A percentile compares a stretch with the other conserved stretches of the same genome.
Evolutionary conservation across 345 rosid species (phyloP).

Genomic region (Angophora floribunda): DNA sequence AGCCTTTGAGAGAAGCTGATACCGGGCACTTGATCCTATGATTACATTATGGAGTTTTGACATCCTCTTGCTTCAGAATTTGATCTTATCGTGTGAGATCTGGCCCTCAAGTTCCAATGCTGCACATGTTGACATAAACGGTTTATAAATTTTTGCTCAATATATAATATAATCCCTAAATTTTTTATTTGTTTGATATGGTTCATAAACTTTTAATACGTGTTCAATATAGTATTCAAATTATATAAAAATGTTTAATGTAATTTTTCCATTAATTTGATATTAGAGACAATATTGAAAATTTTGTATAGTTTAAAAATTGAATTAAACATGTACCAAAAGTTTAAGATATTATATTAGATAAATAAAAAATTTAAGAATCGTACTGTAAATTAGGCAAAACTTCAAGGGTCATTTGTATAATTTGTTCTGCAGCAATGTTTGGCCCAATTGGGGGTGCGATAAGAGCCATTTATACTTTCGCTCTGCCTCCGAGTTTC

Average conservation of each 20-base stretch:
- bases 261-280: too few relatives aligned
- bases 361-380: too few relatives aligned
- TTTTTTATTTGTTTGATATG: too few relatives aligned
- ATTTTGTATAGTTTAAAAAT: too few relatives aligned
- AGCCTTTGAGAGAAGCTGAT: neutral
- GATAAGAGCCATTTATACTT: neutral
- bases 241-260: accelerated
- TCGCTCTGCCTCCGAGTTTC: neutral
- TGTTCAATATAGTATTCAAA: accelerated
- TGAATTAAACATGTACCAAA: too few relatives aligned
- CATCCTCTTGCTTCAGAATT: accelerated
- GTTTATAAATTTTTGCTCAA: accelerated
- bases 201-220: accelerated
- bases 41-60: neutral
- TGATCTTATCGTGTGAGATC: neutral
- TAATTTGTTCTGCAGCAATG: neutral
- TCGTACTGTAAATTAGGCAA: too few relatives aligned
- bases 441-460: neutral
- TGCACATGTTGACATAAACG: neutral
- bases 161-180: accelerated
- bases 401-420: too few relatives aligned
- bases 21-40: neutral
- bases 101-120: neutral
- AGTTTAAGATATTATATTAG: too few relatives aligned
- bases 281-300: too few relatives aligned